Evolutionary conservation across 2,329 filamentous ascomycete species (phyloP).

Genomic region (Blastomyces silverae): DNA sequence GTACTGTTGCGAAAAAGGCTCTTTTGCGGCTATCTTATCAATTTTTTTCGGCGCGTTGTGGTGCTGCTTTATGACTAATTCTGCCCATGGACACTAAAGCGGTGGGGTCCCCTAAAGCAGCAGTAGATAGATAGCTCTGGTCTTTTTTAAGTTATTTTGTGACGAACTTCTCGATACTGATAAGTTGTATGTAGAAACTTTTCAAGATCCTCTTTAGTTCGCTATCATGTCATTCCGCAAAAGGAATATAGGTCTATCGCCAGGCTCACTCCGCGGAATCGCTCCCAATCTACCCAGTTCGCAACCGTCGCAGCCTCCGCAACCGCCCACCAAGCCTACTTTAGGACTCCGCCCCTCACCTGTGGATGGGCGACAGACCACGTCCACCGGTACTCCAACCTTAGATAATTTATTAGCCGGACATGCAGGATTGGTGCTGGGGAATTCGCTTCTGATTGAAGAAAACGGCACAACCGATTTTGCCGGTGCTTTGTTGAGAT

Average conservation of each 20-base stretch:
- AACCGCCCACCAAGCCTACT: slow-evolving; percentile 27
- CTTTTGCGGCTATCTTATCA: not conserved
- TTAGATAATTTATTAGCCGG: slow-evolving; percentile 79
- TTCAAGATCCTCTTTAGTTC: not conserved
- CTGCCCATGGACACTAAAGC: not conserved
- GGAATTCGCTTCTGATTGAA: slow-evolving; percentile 71
- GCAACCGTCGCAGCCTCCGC: slow-evolving; percentile 18
- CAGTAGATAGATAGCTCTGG: not conserved
- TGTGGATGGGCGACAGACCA: slow-evolving; percentile 77
- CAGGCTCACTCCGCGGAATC: slow-evolving; percentile 33
- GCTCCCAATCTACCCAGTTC: slow-evolving; percentile 25
- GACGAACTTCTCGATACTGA: not conserved
- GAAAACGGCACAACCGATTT: slow-evolving; percentile 95
- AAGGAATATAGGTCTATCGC: slow-evolving; percentile 54
- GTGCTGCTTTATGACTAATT: slow-evolving; percentile 13
- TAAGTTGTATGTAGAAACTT: not conserved
- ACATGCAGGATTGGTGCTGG: slow-evolving; percentile 76
- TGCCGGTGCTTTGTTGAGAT: slow-evolving; percentile 71
- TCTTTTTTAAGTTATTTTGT: not conserved
- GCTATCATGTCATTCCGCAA: slow-evolving; percentile 60
- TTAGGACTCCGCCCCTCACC: slow-evolving; percentile 73
- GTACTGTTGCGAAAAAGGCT: not conserved
- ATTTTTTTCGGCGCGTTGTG: slow-evolving; percentile 4
- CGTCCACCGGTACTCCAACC: slow-evolving; percentile 82
- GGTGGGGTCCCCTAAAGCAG: slow-evolving; percentile 9